These are phyloP conservation scores for Aspergillus flavus DNA, from an alignment of 2,329 filamentous ascomycete genomes.

Conservation along the genomic window DNA sequence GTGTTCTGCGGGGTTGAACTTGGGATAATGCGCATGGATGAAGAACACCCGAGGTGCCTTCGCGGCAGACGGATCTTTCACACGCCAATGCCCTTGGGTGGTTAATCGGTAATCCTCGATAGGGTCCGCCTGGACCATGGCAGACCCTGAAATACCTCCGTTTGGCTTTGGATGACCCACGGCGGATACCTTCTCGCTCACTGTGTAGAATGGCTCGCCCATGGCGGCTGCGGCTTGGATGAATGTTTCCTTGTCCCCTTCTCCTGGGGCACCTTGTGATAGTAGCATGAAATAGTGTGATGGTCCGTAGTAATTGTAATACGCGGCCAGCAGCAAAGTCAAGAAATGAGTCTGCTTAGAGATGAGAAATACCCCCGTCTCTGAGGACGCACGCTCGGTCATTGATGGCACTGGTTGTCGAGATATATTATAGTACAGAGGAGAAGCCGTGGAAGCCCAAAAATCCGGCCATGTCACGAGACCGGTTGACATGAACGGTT, in stretches of 20 bases:
- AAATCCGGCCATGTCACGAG: constrained; percentile 61
- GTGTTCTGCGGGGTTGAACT: constrained; percentile 43
- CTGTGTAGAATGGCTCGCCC: constrained; percentile 37
- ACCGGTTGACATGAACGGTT: constrained; percentile 56
- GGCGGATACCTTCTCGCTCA: constrained; percentile 38
- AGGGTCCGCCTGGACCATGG: constrained; percentile 43
- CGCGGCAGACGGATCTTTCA: constrained; percentile 33
- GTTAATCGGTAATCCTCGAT: constrained; percentile 39
- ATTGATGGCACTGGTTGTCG: constrained; percentile 36
- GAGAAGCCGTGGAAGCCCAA: constrained; percentile 48
- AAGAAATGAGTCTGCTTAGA: constrained; percentile 39
- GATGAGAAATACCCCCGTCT: constrained; percentile 39
- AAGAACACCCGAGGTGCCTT: constrained; percentile 40
- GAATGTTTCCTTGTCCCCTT: constrained; percentile 45
- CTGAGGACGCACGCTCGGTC: constrained; percentile 39
- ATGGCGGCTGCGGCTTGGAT: constrained; percentile 39
- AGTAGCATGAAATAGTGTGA: constrained; percentile 43
- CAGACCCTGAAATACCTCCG: constrained; percentile 34
- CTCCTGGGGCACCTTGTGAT: constrained; percentile 41
- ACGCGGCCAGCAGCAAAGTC: constrained; percentile 38
- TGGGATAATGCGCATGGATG: constrained; percentile 46
- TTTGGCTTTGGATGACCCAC: constrained; percentile 35
- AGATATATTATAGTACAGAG: constrained; percentile 46
- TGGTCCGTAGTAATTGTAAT: constrained; percentile 41
- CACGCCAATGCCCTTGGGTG: constrained; percentile 34